Evolutionary conservation across 805 yeast species (phyloP).

Genomic region (Kazachstania africana): DNA sequence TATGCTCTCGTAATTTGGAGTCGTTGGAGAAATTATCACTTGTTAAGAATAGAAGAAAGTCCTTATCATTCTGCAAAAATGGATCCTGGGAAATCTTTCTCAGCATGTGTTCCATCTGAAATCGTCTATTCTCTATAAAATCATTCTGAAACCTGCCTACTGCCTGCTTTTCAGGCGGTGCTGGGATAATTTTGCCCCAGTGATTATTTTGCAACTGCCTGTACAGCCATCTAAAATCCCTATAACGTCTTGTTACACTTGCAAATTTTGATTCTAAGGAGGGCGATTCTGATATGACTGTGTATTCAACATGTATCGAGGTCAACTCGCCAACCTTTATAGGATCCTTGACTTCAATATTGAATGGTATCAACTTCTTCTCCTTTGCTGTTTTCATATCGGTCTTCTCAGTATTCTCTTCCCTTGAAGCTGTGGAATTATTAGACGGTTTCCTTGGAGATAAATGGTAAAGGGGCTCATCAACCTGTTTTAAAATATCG

Average conservation of each 20-base stretch:
- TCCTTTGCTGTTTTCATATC: conserved; percentile 3
- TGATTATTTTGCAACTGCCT: conserved; percentile 76
- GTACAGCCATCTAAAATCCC: conserved; percentile 90
- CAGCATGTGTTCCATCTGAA: conserved; percentile 80
- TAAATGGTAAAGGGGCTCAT: conserved; percentile 16
- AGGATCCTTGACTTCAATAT: conserved; percentile 79
- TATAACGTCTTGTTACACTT: conserved; percentile 71
- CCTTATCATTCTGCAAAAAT: conserved; percentile 54
- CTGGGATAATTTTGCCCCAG: conserved; percentile 86
- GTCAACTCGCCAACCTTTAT: conserved; percentile 84
- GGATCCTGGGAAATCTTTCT: conserved; percentile 50
- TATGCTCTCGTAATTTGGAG: conserved; percentile 57
- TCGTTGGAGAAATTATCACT: conserved; percentile 59
- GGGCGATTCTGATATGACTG: conserved; percentile 50
- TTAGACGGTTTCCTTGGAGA: conserved; percentile 10
- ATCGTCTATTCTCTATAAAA: conserved; percentile 76
- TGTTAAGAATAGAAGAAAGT: conserved; percentile 66
- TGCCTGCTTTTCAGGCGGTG: conserved; percentile 91
- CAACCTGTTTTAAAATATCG: conserved; percentile 13
- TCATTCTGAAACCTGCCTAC: conserved; percentile 86
- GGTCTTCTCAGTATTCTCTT: neutral
- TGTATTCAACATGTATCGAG: conserved; percentile 78
- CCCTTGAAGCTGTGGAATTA: no score
- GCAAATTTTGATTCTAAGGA: conserved; percentile 30
- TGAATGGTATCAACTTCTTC: conserved; percentile 27